Base-by-base conservation (phyloP, 768 basidiomycete species). In the Amanita phalloides region DNA sequence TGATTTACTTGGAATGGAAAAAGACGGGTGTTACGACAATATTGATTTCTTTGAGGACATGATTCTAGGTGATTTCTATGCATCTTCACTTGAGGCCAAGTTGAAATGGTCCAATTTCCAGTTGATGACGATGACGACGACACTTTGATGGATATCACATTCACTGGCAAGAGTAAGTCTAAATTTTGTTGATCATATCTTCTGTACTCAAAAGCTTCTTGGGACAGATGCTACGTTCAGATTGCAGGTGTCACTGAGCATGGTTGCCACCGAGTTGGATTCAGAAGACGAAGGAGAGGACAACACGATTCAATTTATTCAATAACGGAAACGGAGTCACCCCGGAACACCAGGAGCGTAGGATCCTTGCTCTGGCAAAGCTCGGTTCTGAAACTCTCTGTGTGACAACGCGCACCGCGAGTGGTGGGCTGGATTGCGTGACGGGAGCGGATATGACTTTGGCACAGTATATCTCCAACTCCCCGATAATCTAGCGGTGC, bases 381-480 rank as follows among this genome's bases (percentile, higher is more conserved):
- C 25, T 25, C 14, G 43, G 43, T 26, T 26, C 30, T 53, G 52
- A 28, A 10, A 30, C 26, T 26, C 60, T 54, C 17, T 17, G 36
- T 49, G 60, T 23, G 49, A 13, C n/a, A 45, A 38, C 53, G 17
- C 32, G 26, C 45, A 30, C 14, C 11, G 2, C n/a, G 14, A 46
- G 6, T 11, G 43, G 25, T 44, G 25, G 43, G 43, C 23, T 44
- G 25, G 43, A 26, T 44, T 14, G 43, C 43, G 43, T 44, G 17
- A 17, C 17, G 17, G 17, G 17, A 17, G 17, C 17, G 17, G 17
- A 17, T 17, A 17, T 17, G 17, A 44, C 43, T 26, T 6, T 28
- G 43, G 43, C 43, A 44, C 10, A 26, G 43, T 26, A 28, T 44
- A 26, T 44, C 26, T n/a, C 8, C 21, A 14, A 44, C 43, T 44